Evolutionary conservation across 768 basidiomycete genomes (phyloP).

Genomic region (Tulasnella sp.): DNA sequence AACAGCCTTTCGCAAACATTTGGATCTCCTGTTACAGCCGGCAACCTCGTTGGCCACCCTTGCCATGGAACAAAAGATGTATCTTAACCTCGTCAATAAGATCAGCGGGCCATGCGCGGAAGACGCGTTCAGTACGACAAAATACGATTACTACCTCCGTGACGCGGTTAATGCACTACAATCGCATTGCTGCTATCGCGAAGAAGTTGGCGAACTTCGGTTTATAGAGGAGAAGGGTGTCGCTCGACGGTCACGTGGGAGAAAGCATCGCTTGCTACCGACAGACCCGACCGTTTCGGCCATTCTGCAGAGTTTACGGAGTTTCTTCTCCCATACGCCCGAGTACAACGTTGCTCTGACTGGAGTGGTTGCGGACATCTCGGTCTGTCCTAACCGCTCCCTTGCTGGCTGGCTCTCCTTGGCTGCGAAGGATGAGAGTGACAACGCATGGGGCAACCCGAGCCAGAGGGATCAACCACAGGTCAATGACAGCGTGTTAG

Average conservation of each 20-base stretch:
- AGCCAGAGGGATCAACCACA: constrained; percentile 19
- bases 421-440: constrained; percentile 32
- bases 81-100: constrained; percentile 64
- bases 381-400: constrained; percentile 74
- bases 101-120: constrained; percentile 56
- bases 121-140: constrained; percentile 71
- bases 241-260: neutral
- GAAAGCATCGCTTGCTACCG: constrained; percentile 66
- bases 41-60: constrained; percentile 48
- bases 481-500: constrained; percentile 27
- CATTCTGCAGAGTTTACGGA: constrained; percentile 55
- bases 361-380: constrained; percentile 64
- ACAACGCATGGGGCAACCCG: constrained; percentile 5
- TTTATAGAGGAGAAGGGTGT: neutral
- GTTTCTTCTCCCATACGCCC: constrained; percentile 75
- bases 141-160: constrained; percentile 69
- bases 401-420: constrained; percentile 84
- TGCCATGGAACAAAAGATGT: constrained; percentile 72
- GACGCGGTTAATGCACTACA: constrained; percentile 63
- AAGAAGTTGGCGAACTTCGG: neutral
- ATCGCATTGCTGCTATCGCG: constrained; percentile 38
- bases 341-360: constrained; percentile 84
- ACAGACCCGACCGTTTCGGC: constrained; percentile 62
- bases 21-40: constrained; percentile 35
- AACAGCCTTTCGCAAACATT: neutral